A percentile compares a stretch with the other conserved stretches of the same genome.
These are phyloP conservation scores for Athelia sp. DNA, from an alignment of 1,284 basidiomycete species.

Conservation along the genomic window DNA sequence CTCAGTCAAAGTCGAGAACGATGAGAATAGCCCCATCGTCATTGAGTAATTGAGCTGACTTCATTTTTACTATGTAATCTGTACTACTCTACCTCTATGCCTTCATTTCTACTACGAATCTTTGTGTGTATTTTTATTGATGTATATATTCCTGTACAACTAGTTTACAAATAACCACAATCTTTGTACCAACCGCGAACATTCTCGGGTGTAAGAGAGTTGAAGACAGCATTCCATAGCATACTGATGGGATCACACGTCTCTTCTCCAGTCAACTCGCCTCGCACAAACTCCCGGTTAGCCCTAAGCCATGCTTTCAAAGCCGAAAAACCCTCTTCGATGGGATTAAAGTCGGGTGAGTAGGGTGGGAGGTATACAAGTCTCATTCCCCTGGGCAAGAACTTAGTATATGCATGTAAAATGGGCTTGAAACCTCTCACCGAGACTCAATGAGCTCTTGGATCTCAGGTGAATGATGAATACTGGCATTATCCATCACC, in stretches of 20 bases:
- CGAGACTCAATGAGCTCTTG: constrained; percentile 22
- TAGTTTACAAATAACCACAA: constrained; percentile 12
- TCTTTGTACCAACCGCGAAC: constrained; percentile 16
- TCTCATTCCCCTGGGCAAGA: constrained; percentile 19
- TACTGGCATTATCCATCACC: constrained; percentile 29
- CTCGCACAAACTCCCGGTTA: constrained; percentile 15
- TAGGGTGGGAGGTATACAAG: constrained; percentile 27
- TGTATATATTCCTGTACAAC: background rate
- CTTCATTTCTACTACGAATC: too few relatives aligned
- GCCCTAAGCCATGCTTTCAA: constrained; percentile 23
- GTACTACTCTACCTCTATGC: too few relatives aligned
- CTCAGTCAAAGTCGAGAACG: background rate
- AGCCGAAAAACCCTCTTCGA: constrained; percentile 26
- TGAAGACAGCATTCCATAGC: constrained; percentile 19
- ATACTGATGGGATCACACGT: constrained; percentile 15
- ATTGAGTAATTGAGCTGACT: too few relatives aligned
- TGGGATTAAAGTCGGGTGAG: constrained; percentile 29
- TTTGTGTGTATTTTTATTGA: too few relatives aligned
- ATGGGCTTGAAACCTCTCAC: constrained; percentile 13
- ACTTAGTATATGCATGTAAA: background rate
- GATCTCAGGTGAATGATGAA: constrained; percentile 24
- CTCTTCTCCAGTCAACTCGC: constrained; percentile 8
- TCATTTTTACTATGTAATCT: too few relatives aligned
- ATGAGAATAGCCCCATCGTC: too few relatives aligned
- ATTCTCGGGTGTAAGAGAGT: constrained; percentile 14